Evolutionary conservation across 2,329 filamentous ascomycete species (phyloP).

Genomic region (Aureobasidium sp.): DNA sequence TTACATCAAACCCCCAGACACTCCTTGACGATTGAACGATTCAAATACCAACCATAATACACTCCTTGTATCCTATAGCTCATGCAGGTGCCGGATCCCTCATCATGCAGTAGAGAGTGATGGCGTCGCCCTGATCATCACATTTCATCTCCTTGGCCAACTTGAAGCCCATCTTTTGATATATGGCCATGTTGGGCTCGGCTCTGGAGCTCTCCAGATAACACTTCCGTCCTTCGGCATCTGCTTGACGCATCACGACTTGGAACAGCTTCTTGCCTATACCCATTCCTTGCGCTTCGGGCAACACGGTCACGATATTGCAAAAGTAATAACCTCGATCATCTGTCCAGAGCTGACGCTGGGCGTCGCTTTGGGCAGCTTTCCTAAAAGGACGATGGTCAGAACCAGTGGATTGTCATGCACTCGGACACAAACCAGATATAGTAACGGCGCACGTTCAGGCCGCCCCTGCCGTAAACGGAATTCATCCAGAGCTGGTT

Average conservation of each 20-base stretch:
- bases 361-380: conserved; percentile 54
- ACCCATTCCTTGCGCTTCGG: conserved; percentile 58
- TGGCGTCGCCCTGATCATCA: conserved; percentile 51
- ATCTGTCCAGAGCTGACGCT: conserved; percentile 58
- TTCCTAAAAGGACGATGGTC: conserved; percentile 36
- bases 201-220: conserved; percentile 66
- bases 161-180: conserved; percentile 62
- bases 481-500: conserved; percentile 62
- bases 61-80: not conserved
- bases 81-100: conserved; percentile 29
- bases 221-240: conserved; percentile 56
- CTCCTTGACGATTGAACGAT: conserved; percentile 12
- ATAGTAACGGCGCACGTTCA: conserved; percentile 61
- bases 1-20: not conserved
- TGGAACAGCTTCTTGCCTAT: conserved; percentile 60
- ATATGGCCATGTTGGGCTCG: conserved; percentile 63
- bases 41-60: not conserved
- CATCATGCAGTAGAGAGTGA: conserved; percentile 42
- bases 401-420: not conserved
- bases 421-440: conserved; percentile 47
- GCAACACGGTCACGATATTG: conserved; percentile 65
- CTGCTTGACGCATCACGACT: conserved; percentile 55
- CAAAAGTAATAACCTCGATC: conserved; percentile 66
- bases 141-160: conserved; percentile 60
- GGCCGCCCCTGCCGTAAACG: conserved; percentile 60